Evolutionary conservation across 257 asterid species (phyloP).

Genomic region (Marsdenia floribunda): DNA sequence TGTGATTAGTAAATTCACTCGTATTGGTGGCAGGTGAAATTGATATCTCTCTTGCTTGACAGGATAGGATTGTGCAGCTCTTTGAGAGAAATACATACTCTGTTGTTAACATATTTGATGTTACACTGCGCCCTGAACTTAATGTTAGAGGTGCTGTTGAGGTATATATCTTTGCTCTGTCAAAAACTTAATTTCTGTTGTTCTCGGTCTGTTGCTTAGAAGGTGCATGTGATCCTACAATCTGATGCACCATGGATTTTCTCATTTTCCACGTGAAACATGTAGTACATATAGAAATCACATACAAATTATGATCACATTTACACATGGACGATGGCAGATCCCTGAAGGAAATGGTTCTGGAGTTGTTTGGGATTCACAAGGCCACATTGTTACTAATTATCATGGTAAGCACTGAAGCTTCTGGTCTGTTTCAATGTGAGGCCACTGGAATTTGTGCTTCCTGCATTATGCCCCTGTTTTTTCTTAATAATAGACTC

Average conservation of each 20-base stretch:
- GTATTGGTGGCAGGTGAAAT: slow-evolving; percentile 35
- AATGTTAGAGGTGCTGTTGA: slow-evolving; percentile 79
- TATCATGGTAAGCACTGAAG: slow-evolving; percentile 70
- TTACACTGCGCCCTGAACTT: slow-evolving; percentile 83
- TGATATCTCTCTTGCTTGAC: slow-evolving; percentile 46
- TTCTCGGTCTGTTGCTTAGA: background rate
- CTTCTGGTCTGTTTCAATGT: background rate
- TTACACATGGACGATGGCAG: slow-evolving; percentile 27
- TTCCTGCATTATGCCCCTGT: background rate
- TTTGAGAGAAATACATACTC: slow-evolving; percentile 87
- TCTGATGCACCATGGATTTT: background rate
- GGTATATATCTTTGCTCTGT: slow-evolving; percentile 37
- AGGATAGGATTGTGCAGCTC: slow-evolving; percentile 88
- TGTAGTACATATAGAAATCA: background rate
- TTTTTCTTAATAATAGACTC: background rate
- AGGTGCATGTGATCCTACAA: background rate
- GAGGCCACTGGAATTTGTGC: background rate
- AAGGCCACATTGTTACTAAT: slow-evolving; percentile 92
- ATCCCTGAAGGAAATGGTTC: slow-evolving; percentile 99
- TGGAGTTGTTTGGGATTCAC: slow-evolving; percentile 92
- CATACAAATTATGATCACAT: background rate
- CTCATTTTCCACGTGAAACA: background rate
- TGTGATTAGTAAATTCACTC: slow-evolving; percentile 21
- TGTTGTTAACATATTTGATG: slow-evolving; percentile 98
- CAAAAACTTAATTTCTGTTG: background rate